Conservation (phyloP, 768 basidiomycete species). For the Suillus weaverae region DNA sequence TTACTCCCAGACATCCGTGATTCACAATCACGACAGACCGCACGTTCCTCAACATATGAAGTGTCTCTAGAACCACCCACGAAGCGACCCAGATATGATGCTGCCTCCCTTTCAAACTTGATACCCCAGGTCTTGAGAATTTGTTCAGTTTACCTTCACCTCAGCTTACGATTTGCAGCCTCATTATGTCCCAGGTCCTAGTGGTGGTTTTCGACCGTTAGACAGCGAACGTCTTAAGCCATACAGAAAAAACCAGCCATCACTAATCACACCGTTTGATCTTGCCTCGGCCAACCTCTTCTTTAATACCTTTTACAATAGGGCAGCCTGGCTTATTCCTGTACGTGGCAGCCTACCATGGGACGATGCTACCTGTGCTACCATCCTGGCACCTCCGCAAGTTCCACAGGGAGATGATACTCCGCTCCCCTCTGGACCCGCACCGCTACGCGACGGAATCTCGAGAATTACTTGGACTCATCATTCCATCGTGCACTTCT, state of each 20-base stretch:
- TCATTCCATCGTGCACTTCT: constrained; percentile 42
- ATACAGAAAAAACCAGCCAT: constrained; percentile 38
- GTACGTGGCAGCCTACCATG: constrained; percentile 54
- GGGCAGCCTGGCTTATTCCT: constrained; percentile 59
- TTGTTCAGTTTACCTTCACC: not conserved
- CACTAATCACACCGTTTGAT: constrained; percentile 37
- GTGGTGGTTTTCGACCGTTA: constrained; percentile 16
- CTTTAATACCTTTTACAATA: constrained; percentile 34
- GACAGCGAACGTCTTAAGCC: constrained; percentile 25
- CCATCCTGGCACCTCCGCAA: constrained; percentile 34
- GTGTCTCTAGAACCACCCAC: constrained; percentile 13
- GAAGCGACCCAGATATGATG: constrained; percentile 38
- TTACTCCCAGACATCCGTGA: not conserved
- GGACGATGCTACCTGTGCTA: constrained; percentile 43
- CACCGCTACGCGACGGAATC: constrained; percentile 16
- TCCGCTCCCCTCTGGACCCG: constrained; percentile 19
- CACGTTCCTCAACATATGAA: not conserved
- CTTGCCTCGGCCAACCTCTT: constrained; percentile 32
- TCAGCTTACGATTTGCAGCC: constrained; percentile 23
- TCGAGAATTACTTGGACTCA: constrained; percentile 48
- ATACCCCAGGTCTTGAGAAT: constrained; percentile 46
- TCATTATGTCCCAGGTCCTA: constrained; percentile 22
- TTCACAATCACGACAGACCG: constrained; percentile 10
- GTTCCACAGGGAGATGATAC: constrained; percentile 16
- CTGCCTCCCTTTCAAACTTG: constrained; percentile 34